Base-by-base conservation (phyloP, 2,329 filamentous ascomycete species). In the Exophiala calicioides region DNA sequence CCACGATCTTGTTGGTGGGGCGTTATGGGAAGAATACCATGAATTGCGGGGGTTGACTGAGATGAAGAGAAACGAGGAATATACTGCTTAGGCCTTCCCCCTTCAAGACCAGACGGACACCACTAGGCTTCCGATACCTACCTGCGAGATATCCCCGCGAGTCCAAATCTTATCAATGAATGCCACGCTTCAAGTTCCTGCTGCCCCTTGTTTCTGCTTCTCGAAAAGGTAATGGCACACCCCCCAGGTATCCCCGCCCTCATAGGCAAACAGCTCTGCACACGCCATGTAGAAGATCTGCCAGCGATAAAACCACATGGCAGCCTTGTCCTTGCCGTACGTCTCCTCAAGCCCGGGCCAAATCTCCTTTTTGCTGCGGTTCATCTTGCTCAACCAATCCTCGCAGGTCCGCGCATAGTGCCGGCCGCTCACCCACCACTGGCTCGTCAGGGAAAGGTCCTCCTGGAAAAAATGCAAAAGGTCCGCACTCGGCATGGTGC, bases 201-300 rank as follows among this genome's bases (percentile, higher is more conserved):
- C 5, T 10, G 26, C 35, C 27, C 26, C 44, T 27, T 27, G 21
- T 42, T 50, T 13, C 21, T 44, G 45, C 68, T 85, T 86, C 65
- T 81, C 76, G 58, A 87, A 86, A 44, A 85, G 65, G 60, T 82
- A 81, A 66, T 86, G 82, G 34, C 75, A 74, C 1, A 86, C 80
- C 3, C 82, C 84, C 82, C 83, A 86, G 4, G 74, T 79, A 59
- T 87, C 81, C 7, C 82, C 82, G 10, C 77, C 79, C 27, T 80
- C 74, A 62, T 78, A 84, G 30, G 77, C 79, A 64, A 86, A 87
- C 52, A 87, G 63, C 67, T 86, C 82, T 33, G 81, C 81, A 65
- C 83, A 86, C 20, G 82, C 83, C 75, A 86, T 73, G 62, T 85
- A 85, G 56, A 86, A 88, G 24, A 86, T 78, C 67, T 86, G 80